phyloP scores from a whole-genome alignment of 768 basidiomycete genomes.

The Pulveroboletus sp. region DNA sequence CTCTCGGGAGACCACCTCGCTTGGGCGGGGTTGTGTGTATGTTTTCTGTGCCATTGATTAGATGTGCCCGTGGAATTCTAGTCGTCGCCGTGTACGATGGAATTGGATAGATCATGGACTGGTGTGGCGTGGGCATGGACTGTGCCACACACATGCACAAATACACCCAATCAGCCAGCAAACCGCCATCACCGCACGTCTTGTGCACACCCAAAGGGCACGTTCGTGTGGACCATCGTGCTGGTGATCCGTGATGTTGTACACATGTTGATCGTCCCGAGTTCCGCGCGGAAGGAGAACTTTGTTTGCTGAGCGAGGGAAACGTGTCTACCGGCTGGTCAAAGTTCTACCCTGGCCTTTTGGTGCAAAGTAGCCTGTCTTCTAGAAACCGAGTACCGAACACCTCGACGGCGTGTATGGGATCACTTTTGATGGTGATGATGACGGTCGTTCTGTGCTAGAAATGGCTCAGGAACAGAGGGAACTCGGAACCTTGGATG shows the following conservation, averaged over 20 bases:
- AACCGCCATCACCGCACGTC: too few species aligned
- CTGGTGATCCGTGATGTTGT: not conserved
- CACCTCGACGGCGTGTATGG: not conserved
- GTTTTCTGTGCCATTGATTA: not conserved
- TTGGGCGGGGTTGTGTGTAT: constrained; percentile 9
- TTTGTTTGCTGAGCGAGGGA: not conserved
- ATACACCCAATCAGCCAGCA: too few species aligned
- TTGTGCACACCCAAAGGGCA: not conserved
- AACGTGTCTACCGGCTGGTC: not conserved
- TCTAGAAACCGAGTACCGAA: constrained; percentile 3
- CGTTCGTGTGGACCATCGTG: not conserved
- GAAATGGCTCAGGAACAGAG: constrained; percentile 5
- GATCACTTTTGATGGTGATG: not conserved
- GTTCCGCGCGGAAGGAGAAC: not conserved
- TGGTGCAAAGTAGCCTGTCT: not conserved
- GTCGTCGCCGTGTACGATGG: not conserved
- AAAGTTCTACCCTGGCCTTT: not conserved
- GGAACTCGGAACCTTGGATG: not conserved
- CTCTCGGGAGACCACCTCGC: constrained; percentile 6
- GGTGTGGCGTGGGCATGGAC: not conserved
- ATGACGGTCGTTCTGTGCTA: not conserved
- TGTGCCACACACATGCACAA: not conserved
- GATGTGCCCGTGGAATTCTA: constrained; percentile 1
- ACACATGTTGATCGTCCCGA: constrained; percentile 6
- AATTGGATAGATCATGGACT: not conserved